Evolutionary conservation across 306 rosid species (phyloP).

Genomic region (Cyamopsis tetragonoloba): DNA sequence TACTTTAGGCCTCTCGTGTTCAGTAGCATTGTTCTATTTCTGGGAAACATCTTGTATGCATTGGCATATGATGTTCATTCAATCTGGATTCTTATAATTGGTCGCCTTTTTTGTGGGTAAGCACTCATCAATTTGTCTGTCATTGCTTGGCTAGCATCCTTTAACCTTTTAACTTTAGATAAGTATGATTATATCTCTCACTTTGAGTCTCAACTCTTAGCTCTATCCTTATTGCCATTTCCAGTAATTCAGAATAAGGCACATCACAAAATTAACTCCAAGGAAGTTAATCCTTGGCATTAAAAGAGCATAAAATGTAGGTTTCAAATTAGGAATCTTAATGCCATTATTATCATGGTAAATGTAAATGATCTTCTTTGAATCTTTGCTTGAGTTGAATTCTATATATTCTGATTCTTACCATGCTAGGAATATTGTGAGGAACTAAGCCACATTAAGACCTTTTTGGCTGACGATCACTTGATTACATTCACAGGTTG

Average conservation of each 20-base stretch:
- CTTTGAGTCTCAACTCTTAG: neutral
- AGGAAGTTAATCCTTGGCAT: neutral
- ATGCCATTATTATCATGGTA: slow-evolving; percentile 10
- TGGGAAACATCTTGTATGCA: slow-evolving; percentile 81
- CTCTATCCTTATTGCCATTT: neutral
- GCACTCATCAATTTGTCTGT: slow-evolving; percentile 34
- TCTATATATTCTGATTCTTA: neutral
- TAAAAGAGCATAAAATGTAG: neutral
- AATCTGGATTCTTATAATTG: slow-evolving; percentile 85
- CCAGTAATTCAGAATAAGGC: neutral
- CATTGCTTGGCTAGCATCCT: slow-evolving; percentile 18
- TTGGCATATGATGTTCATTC: slow-evolving; percentile 80
- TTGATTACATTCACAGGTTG: slow-evolving; percentile 49
- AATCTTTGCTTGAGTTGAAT: neutral
- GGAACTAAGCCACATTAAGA: neutral
- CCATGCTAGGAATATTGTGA: slow-evolving; percentile 3
- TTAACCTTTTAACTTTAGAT: slow-evolving; percentile 6
- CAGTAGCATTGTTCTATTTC: slow-evolving; percentile 80
- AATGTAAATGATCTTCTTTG: neutral
- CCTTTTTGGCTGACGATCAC: slow-evolving; percentile 15
- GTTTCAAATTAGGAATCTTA: neutral
- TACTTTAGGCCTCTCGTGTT: slow-evolving; percentile 92
- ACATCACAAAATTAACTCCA: neutral
- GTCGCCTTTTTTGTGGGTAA: slow-evolving; percentile 97
- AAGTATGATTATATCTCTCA: neutral